These are phyloP conservation scores for Naganishia vishniacii DNA, from an alignment of 768 basidiomycete genomes.

Conservation along the genomic window DNA sequence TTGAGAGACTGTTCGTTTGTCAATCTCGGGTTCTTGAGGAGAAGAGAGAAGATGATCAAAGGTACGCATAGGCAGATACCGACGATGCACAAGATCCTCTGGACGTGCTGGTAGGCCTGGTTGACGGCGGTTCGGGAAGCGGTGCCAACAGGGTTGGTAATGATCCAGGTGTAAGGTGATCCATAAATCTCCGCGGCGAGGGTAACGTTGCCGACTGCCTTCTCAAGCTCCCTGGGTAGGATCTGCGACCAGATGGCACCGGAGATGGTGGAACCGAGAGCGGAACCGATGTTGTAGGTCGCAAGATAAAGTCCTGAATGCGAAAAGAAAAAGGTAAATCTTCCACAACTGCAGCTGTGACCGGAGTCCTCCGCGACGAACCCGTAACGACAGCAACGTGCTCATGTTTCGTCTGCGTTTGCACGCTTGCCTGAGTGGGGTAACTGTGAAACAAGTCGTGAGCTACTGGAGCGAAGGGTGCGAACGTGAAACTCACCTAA, in stretches of 20 bases:
- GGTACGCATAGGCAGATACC: constrained; percentile 27
- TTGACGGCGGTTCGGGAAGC: constrained; percentile 25
- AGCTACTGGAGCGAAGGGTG: constrained; percentile 20
- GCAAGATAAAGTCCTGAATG: constrained; percentile 36
- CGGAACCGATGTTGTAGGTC: constrained; percentile 34
- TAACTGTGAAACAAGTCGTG: constrained; percentile 33
- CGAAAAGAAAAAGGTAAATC: no score
- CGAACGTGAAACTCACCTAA: neutral
- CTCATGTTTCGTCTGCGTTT: constrained; percentile 35
- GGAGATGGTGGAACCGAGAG: constrained; percentile 28
- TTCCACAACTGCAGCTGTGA: no score
- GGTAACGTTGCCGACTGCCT: constrained; percentile 31
- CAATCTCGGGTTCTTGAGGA: constrained; percentile 20
- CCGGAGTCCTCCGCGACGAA: no score
- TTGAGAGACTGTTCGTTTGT: constrained; percentile 25
- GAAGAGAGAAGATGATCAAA: constrained; percentile 2
- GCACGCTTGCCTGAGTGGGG: constrained; percentile 38
- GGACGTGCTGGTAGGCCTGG: constrained; percentile 27
- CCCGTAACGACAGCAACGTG: constrained; percentile 33
- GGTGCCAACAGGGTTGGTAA: constrained; percentile 25
- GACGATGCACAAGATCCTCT: constrained; percentile 31
- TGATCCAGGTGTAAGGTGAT: constrained; percentile 34
- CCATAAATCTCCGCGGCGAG: constrained; percentile 37
- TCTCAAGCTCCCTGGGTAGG: neutral
- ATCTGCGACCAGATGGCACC: constrained; percentile 38